Conservation (phyloP, 768 basidiomycete genomes). For the Rhodotorula toruloides region DNA sequence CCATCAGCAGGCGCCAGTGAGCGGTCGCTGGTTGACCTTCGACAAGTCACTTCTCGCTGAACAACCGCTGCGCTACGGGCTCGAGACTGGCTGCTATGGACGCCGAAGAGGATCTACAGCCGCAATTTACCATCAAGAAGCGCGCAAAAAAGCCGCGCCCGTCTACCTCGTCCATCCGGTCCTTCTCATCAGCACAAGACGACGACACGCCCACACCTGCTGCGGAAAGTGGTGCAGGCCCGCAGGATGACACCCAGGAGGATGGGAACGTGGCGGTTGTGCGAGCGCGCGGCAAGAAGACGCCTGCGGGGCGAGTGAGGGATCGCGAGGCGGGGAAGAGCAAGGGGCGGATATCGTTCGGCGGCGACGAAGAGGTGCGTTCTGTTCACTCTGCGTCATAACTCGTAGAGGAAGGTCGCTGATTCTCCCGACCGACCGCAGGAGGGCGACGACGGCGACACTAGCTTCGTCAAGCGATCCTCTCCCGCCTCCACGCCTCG, state of each 20-base stretch:
- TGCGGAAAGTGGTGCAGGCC: no score
- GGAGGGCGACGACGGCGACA: conserved; percentile 5
- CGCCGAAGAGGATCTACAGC: not conserved
- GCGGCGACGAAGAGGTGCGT: not conserved
- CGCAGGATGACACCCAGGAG: not conserved
- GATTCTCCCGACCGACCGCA: not conserved
- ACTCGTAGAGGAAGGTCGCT: no score
- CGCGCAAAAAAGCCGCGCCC: conserved; percentile 16
- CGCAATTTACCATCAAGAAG: conserved; percentile 16
- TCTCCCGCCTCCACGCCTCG: conserved; percentile 6
- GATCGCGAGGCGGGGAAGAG: conserved; percentile 6
- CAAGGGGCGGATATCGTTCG: conserved; percentile 20
- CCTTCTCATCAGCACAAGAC: no score
- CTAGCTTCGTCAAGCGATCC: conserved; percentile 27
- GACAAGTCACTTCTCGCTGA: not conserved
- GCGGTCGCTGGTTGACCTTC: no score
- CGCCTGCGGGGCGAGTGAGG: conserved; percentile 18
- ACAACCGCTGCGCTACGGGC: no score
- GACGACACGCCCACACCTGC: not conserved
- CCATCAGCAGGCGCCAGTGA: no score
- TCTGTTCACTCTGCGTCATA: not conserved
- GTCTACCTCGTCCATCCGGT: not conserved
- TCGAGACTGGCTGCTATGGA: not conserved
- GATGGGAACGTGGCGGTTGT: conserved; percentile 29
- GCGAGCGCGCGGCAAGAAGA: conserved; percentile 29